Evolutionary conservation across 345 rosid species (phyloP), one percentile per base, ranked within the genome.

Genomic region (Pseudoturritis turrita): DNA sequence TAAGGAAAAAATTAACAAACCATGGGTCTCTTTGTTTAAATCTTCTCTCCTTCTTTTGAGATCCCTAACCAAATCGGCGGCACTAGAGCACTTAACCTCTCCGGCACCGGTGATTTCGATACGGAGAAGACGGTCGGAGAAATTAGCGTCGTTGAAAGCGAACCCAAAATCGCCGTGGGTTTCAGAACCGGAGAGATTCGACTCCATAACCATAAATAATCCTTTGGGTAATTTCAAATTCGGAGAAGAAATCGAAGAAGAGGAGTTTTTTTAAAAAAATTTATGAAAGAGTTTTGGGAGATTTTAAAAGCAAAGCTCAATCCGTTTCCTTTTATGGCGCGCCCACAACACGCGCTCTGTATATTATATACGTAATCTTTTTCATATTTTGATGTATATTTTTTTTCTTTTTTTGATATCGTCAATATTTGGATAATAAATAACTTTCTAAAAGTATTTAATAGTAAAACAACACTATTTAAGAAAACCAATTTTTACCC

Each of bases 61-160:
- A 62, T 85, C 78, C 17, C 81, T 86, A 10, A 83, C 88, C 96
- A 88, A 86, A 51, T 89, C 89, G 56, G 82, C 85, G 78, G 82
- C 77, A 73, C 80, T 78, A 13, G 81, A 60, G 55, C 83, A 81
- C 13, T 53, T 53, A 15, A 58, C 28, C 55, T 81, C 82, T 9
- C 83, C 79, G 75, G 80, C 83, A 33, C 83, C 73, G 4, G 81
- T 36, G 72, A 93, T 85, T 81, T 88, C 94, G 62, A 90, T 87
- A 75, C 82, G 84, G 26, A 93, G 81, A 33, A 87, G 68, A 68
- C 92, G 84, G 57, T 89, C 98, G 46, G 98, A 90, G 84, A 93
- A 93, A 35, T 76, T 86, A 51, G 80, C 82, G 62, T 89, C 80
- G 82, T 93, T 80, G 81, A 89, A 93, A 26, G 98, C 98, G 70